Evolutionary conservation across 2,329 filamentous ascomycete genomes (phyloP), one percentile per base, ranked within the genome.

Genomic region (Fusarium verticillioides): DNA sequence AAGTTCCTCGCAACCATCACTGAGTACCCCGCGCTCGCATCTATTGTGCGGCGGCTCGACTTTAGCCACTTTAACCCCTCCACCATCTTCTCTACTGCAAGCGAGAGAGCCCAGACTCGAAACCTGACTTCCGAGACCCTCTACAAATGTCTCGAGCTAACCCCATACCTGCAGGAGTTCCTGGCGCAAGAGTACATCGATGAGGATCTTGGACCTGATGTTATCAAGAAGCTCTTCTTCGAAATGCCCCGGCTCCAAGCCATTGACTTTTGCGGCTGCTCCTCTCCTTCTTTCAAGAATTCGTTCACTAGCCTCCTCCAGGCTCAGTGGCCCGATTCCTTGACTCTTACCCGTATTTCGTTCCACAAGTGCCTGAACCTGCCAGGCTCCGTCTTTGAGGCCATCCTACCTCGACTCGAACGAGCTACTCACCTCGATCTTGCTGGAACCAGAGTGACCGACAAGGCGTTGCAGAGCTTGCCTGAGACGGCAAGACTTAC

Each of bases 51-150:
- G 65, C 91, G 94, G 57, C 85, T 96, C 50, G 94, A 96, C 83
- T 95, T 96, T 78, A 95, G 93, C 70, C 93, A 95, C 84, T 95
- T 95, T 83, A 95, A 94, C 80, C 93, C 93, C 28, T 90, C 92
- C 61, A 92, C 92, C 62, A 86, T 94, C 72, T 94, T 95, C 78
- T 89, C 89, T 69, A 94, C 92, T 21, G 92, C 91, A 74, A 90
- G 91, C 80, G 92, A 94, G 87, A 91, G 94, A 66, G 87, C 89
- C 28, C 88, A 93, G 81, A 93, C 93, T 64, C 90, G 90, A 78
- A 95, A 95, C 82, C 82, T 96, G 77, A 96, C 93, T 26, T 86
- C 92, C 19, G 88, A 90, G 78, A 96, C 93, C 9, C 86, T 96
- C 53, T 83, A 92, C 59, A 87, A 91, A 80, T 95, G 92, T 79